phyloP scores from a whole-genome alignment of 1,139 yeast species.

The Pichia sp. region DNA sequence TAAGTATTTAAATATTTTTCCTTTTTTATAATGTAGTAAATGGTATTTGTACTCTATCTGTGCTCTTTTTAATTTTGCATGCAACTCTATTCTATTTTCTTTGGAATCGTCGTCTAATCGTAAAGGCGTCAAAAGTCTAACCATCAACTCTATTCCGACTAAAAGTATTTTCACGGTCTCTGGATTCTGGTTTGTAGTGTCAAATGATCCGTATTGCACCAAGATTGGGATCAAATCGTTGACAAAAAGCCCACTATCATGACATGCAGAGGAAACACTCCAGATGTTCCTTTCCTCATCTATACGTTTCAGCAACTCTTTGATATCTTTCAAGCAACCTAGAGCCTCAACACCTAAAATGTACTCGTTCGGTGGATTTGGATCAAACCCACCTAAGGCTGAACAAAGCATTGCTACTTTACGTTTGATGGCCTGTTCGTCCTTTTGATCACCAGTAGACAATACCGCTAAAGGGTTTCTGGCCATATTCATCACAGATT shows the following conservation, averaged over 20 bases:
- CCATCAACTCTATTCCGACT: conserved; percentile 73
- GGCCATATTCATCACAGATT: conserved; percentile 15
- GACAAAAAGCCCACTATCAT: conserved; percentile 68
- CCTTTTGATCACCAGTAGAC: conserved; percentile 11
- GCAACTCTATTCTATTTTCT: conserved; percentile 40
- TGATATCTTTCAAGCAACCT: conserved; percentile 82
- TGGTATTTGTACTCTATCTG: conserved; percentile 71
- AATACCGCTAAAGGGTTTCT: conserved; percentile 5
- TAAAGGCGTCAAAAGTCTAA: conserved; percentile 84
- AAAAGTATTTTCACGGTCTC: conserved; percentile 43
- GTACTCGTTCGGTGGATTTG: conserved; percentile 49
- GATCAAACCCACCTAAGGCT: conserved; percentile 79
- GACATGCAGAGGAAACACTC: conserved; percentile 86
- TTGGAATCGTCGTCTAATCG: conserved; percentile 46
- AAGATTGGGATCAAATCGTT: conserved; percentile 75
- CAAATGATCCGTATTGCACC: conserved; percentile 40
- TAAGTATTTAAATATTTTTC: conserved; percentile 64
- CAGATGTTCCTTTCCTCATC: conserved; percentile 67
- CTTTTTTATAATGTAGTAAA: conserved; percentile 54
- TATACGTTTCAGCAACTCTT: conserved; percentile 79
- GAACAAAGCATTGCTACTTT: conserved; percentile 70
- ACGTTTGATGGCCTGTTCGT: conserved; percentile 49
- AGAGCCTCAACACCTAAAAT: conserved; percentile 87
- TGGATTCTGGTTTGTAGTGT: conserved; percentile 39
- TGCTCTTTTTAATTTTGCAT: conserved; percentile 57